These are phyloP conservation scores for Backusella westeae DNA, from an alignment of 192 early-diverging fungal species.

Conservation along the genomic window DNA sequence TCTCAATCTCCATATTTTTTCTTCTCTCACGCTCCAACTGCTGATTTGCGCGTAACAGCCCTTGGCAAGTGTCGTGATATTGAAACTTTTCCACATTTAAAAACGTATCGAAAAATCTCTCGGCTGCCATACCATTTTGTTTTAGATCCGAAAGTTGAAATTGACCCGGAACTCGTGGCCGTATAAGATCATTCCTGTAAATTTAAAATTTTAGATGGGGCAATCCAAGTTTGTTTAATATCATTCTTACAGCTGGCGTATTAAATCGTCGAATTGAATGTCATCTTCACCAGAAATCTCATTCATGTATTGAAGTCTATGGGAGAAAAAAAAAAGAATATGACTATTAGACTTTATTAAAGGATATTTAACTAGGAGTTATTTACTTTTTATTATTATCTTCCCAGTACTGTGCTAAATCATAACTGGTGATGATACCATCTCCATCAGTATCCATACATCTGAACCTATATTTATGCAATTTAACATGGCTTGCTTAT, in stretches of 20 bases:
- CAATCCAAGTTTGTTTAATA: not conserved
- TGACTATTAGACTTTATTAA: not conserved
- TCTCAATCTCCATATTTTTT: not conserved
- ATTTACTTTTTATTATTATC: slow-evolving; percentile 59
- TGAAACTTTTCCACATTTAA: slow-evolving; percentile 31
- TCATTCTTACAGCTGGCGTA: slow-evolving; percentile 33
- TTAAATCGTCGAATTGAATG: slow-evolving; percentile 35
- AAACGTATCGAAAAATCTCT: slow-evolving; percentile 42
- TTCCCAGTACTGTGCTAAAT: slow-evolving; percentile 82
- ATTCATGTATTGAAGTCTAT: slow-evolving; percentile 1
- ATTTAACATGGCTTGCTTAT: not conserved
- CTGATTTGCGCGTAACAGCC: slow-evolving; percentile 1
- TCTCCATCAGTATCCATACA: slow-evolving; percentile 91
- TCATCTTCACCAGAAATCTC: slow-evolving; percentile 10
- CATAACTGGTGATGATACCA: slow-evolving; percentile 81
- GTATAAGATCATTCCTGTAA: slow-evolving; percentile 33
- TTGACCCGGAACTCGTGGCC: slow-evolving; percentile 27
- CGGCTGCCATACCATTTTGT: slow-evolving; percentile 28
- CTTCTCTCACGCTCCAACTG: not conserved
- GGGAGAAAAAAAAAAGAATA: not conserved
- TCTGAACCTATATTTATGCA: slow-evolving; percentile 70
- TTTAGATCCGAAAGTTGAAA: slow-evolving; percentile 33
- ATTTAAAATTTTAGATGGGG: not conserved
- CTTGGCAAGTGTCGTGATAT: slow-evolving; percentile 36
- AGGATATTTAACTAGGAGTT: not conserved